Evolutionary conservation across 495 filamentous ascomycete species (phyloP).

Genomic region (Penicillium roqueforti): DNA sequence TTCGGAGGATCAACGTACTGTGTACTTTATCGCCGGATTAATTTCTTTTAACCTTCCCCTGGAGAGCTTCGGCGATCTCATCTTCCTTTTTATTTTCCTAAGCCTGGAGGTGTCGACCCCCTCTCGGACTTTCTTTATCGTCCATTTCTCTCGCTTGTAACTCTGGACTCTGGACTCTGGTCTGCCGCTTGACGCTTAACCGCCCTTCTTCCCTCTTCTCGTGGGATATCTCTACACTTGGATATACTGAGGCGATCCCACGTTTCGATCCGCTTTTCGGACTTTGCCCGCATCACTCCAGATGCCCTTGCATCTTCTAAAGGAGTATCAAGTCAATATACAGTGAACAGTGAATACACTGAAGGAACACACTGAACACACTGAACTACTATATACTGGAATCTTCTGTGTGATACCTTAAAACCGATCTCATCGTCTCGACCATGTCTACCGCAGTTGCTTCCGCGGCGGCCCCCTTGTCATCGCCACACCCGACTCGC

Average conservation of each 20-base stretch:
- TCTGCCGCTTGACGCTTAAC: constrained; percentile 32
- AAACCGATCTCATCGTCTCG: neutral
- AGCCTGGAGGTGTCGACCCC: no score
- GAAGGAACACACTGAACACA: no score
- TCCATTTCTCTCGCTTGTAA: constrained; percentile 32
- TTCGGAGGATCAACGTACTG: neutral
- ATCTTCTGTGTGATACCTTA: neutral
- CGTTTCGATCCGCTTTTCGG: neutral
- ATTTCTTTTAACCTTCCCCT: no score
- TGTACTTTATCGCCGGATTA: no score
- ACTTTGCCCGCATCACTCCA: neutral
- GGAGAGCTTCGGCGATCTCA: constrained; percentile 9
- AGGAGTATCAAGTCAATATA: neutral
- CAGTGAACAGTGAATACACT: no score
- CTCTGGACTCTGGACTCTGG: constrained; percentile 31
- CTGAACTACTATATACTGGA: neutral
- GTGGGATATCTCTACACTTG: neutral
- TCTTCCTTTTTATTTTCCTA: constrained; percentile 3
- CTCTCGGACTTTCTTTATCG: neutral
- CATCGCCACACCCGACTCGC: constrained; percentile 45
- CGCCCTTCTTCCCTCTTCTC: neutral
- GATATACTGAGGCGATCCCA: constrained; percentile 5
- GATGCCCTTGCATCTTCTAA: neutral
- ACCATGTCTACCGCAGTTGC: constrained; percentile 53
- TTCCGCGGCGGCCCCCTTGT: constrained; percentile 43